These are phyloP conservation scores for Argentina anserina DNA, from an alignment of 306 rosid species.

Conservation along the genomic window DNA sequence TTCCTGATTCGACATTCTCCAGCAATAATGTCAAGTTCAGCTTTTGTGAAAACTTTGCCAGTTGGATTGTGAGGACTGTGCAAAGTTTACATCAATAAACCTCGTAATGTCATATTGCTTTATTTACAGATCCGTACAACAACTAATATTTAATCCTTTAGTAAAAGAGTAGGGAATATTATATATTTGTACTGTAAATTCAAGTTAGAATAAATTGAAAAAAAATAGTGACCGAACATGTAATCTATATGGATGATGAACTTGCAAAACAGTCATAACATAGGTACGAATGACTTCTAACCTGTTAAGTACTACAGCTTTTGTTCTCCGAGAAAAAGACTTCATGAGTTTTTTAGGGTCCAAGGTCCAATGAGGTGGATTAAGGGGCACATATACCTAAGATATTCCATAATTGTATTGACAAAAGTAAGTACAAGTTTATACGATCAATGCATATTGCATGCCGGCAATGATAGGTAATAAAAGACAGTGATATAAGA, in stretches of 20 bases:
- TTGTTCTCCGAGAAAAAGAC: conserved; percentile 63
- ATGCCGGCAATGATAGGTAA: background rate
- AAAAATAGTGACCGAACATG: background rate
- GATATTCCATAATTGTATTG: conserved; percentile 14
- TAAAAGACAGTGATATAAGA: background rate
- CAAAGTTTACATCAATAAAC: conserved; percentile 34
- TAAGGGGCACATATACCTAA: conserved; percentile 69
- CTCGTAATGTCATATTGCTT: background rate
- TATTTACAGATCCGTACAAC: background rate
- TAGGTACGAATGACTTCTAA: conserved; percentile 17
- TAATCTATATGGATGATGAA: background rate
- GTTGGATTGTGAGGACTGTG: conserved; percentile 94
- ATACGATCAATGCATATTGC: background rate
- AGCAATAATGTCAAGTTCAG: conserved; percentile 77
- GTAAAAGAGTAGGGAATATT: background rate
- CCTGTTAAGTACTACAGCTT: conserved; percentile 81
- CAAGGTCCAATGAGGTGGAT: conserved; percentile 79
- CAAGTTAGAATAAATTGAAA: background rate
- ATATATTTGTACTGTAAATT: background rate
- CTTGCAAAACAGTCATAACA: background rate
- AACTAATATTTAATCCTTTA: background rate
- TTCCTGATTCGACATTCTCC: conserved; percentile 51
- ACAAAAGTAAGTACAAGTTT: conserved; percentile 13
- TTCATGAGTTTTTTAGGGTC: conserved; percentile 50
- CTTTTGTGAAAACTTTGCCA: conserved; percentile 77